Evolutionary conservation across 2,329 filamentous ascomycete species (phyloP), one percentile per base, ranked within the genome.

Genomic region (Cladobotryum protrusum): DNA sequence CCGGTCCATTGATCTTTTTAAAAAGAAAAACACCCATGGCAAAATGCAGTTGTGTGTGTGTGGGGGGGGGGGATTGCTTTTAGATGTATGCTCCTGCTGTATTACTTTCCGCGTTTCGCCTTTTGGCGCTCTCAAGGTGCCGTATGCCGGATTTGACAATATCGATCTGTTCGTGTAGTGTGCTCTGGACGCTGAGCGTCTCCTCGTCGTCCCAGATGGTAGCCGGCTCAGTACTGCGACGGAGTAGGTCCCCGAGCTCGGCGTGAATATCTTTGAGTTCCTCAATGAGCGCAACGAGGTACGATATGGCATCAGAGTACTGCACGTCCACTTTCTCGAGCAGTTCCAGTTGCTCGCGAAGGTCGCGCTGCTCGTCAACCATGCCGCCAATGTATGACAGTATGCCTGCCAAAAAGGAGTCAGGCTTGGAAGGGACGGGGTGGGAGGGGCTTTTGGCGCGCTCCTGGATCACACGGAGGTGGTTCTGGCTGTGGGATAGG

Each of bases 331-430:
- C 84, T 52, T 83, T 76, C 1, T 71, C 66, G 11, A 95, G 74
- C 4, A 92, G 74, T 3, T 67, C 63, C 6, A 91, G 73, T 59
- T 89, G 83, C 19, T 73, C 70, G 48, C 82, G 74, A 52, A 86
- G 77, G 55, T 81, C 81, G 43, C 76, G 75, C 13, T 86, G 71
- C 42, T 77, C 76, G 15, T 72, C 69, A 32, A 74, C 72, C 63
- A 91, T 89, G 17, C 78, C 85, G 42, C 88, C 88, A 13, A 93
- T 72, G 53, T 85, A 78, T 0, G 84, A 87, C 85, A 87, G 90
- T 8, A 93, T 72, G 13, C 78, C 76, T 52, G 80, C 81, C 49
- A 91, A 75, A 3, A 89, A 75, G 52, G 87, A 80, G 49, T 84
- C 81, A 39, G 81, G 81, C 50, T 78, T 72, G 13, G 73, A 75